phyloP scores from a whole-genome alignment of 495 filamentous ascomycete species.

The Hypoxylon crocopeplum region DNA sequence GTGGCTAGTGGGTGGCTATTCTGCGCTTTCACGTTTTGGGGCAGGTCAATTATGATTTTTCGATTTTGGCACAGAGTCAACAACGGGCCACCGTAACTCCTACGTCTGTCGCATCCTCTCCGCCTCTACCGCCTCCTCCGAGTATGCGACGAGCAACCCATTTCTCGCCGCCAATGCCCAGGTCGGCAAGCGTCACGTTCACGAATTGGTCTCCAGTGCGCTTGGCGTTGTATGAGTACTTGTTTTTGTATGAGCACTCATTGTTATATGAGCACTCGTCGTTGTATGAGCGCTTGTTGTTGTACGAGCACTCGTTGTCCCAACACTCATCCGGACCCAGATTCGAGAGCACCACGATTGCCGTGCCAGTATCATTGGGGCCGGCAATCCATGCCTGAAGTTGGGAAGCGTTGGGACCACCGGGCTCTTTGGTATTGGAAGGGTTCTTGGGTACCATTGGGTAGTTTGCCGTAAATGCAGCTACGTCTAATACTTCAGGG shows the following conservation, averaged over 20 bases:
- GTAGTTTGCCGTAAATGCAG: not conserved
- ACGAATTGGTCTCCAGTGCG: not conserved
- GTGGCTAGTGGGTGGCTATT: too few species aligned
- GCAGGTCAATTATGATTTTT: too few species aligned
- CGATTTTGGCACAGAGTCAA: too few species aligned
- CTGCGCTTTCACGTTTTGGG: too few species aligned
- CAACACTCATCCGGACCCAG: not conserved
- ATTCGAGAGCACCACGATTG: not conserved
- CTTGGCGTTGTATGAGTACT: not conserved
- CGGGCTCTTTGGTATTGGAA: not conserved
- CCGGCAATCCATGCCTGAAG: slow-evolving; percentile 5
- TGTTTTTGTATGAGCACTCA: too few species aligned
- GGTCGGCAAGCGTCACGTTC: not conserved
- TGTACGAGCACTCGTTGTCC: not conserved
- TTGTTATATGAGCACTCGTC: too few species aligned
- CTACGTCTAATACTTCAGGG: not conserved
- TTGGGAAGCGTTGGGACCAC: slow-evolving; percentile 3
- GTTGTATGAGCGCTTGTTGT: slow-evolving; percentile 1
- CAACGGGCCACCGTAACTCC: too few species aligned
- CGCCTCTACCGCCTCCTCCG: slow-evolving; percentile 2
- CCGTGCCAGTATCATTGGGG: not conserved
- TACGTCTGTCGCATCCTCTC: slow-evolving; percentile 3
- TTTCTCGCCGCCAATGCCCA: slow-evolving; percentile 3
- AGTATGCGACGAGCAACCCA: slow-evolving; percentile 1
- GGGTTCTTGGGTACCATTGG: slow-evolving; percentile 9